These are phyloP conservation scores for Sporothrix sp. DNA, from an alignment of 2,329 filamentous ascomycete species.

Conservation along the genomic window DNA sequence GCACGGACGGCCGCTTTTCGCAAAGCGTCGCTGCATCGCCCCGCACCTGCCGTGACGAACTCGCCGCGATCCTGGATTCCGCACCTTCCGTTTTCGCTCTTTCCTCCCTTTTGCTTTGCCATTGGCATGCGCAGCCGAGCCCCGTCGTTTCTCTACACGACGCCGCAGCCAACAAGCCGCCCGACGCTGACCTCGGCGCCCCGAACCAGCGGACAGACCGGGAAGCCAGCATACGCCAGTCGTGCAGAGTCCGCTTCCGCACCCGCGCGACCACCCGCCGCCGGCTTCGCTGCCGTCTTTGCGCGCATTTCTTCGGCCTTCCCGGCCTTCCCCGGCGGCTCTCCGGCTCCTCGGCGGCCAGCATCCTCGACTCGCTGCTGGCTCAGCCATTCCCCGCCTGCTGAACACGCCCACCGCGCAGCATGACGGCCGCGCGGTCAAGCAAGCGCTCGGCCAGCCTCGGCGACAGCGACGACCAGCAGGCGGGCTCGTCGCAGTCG, in stretches of 20 bases:
- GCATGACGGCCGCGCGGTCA: slow-evolving; percentile 9
- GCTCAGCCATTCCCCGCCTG: background rate
- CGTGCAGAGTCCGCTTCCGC: no score
- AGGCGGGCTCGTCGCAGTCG: background rate
- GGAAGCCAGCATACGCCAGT: no score
- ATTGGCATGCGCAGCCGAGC: background rate
- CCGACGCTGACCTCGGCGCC: no score
- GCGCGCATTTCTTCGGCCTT: no score
- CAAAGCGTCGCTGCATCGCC: slow-evolving; percentile 2
- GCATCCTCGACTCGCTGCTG: no score
- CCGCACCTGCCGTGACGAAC: background rate
- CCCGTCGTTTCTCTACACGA: background rate
- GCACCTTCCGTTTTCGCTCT: background rate
- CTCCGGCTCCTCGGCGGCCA: no score
- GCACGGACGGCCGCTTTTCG: background rate
- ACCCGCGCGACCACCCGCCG: no score
- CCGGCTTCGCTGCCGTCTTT: no score
- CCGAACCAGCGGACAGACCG: no score
- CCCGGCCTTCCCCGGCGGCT: no score
- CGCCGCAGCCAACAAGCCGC: no score
- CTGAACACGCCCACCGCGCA: no score
- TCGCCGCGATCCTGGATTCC: background rate
- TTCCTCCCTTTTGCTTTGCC: background rate
- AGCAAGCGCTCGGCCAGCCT: slow-evolving; percentile 11
- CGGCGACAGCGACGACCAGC: slow-evolving; percentile 1